Conservation (phyloP, 1,284 basidiomycete genomes). For the Papiliotrema terrestris region DNA sequence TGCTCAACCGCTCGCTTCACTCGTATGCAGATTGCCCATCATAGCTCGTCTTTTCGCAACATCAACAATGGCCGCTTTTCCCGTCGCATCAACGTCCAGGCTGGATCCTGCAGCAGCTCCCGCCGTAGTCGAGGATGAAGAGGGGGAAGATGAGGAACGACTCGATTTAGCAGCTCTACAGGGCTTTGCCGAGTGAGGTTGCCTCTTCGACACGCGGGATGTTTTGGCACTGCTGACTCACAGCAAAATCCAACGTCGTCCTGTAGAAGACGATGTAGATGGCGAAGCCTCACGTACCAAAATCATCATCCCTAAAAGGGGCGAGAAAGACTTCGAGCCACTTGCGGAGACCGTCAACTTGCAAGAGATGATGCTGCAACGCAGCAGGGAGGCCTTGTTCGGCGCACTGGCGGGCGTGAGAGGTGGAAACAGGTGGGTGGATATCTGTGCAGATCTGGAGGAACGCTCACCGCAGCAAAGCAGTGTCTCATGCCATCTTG, state of each 20-base stretch:
- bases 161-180: conserved; percentile 33
- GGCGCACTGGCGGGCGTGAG: conserved; percentile 69
- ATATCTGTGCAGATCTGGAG: background rate
- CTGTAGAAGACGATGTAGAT: conserved; percentile 16
- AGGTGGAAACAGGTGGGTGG: conserved; percentile 66
- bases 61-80: too few relatives aligned
- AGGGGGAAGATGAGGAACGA: conserved; percentile 29
- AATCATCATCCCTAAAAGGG: conserved; percentile 75
- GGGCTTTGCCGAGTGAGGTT: conserved; percentile 31
- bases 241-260: conserved; percentile 20
- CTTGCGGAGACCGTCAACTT: conserved; percentile 58
- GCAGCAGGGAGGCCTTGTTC: conserved; percentile 79
- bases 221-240: background rate
- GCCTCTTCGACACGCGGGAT: background rate
- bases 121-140: conserved; percentile 18
- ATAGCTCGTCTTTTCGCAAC: too few relatives aligned
- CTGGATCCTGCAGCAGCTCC: too few relatives aligned
- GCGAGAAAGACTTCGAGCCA: conserved; percentile 96
- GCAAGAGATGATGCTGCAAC: conserved; percentile 68
- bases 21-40: too few relatives aligned
- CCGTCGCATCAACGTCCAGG: too few relatives aligned
- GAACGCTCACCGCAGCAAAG: conserved; percentile 31
- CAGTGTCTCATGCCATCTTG: conserved; percentile 47
- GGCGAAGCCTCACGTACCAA: conserved; percentile 17
- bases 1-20: too few relatives aligned